A percentile compares a stretch with the other conserved stretches of the same genome.
These are phyloP conservation scores for Colletotrichum scovillei DNA, from an alignment of 2,329 filamentous ascomycete genomes.

Conservation along the genomic window DNA sequence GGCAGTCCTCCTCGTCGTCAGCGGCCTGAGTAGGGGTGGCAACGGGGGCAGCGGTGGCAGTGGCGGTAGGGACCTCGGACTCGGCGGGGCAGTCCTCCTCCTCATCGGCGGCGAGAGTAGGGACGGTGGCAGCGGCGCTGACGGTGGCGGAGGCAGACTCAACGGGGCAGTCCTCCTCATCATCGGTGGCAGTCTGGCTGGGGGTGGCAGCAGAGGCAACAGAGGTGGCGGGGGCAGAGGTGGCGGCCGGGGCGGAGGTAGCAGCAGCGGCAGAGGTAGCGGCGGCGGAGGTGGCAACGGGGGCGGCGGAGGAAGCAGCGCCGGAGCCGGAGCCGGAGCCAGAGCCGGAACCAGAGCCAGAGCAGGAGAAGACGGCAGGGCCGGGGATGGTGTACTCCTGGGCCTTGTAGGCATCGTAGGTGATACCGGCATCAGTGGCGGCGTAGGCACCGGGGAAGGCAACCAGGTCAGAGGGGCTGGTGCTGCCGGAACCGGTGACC, in stretches of 20 bases:
- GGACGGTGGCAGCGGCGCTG: background rate
- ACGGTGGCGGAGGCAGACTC: background rate
- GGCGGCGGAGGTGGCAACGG: constrained; percentile 1
- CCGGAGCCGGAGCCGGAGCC: constrained; percentile 17
- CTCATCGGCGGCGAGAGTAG: constrained; percentile 9
- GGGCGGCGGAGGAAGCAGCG: constrained; percentile 8
- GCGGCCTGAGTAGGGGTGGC: constrained; percentile 4
- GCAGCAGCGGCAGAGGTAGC: constrained; percentile 4
- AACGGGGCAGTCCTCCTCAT: constrained; percentile 15
- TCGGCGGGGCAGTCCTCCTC: constrained; percentile 31
- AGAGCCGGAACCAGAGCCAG: constrained; percentile 25
- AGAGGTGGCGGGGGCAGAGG: constrained; percentile 3
- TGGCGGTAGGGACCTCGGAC: constrained; percentile 1
- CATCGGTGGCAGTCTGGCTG: background rate
- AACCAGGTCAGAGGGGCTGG: constrained; percentile 51
- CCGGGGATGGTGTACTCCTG: constrained; percentile 58
- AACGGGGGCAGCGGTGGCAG: constrained; percentile 10
- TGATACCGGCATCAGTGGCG: constrained; percentile 57
- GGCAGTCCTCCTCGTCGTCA: constrained; percentile 28
- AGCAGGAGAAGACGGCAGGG: constrained; percentile 58
- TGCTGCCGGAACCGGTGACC: constrained; percentile 57
- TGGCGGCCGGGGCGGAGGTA: constrained; percentile 2
- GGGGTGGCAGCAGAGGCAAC: constrained; percentile 9
- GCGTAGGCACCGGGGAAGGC: constrained; percentile 62
- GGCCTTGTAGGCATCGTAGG: constrained; percentile 59